phyloP scores from a whole-genome alignment of 805 yeast species.

The Zygosaccharomyces kombuchaensis region DNA sequence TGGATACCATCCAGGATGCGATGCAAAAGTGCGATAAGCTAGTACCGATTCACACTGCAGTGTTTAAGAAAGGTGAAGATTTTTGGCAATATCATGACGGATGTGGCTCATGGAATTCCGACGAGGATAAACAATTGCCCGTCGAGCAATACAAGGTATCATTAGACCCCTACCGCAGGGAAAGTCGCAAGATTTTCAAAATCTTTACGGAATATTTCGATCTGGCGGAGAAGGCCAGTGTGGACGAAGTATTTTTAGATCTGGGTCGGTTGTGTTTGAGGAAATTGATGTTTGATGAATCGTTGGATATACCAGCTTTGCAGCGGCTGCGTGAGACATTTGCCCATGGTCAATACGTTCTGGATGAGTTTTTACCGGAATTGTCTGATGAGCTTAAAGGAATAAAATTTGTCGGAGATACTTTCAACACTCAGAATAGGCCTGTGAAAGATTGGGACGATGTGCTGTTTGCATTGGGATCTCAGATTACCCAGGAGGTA shows the following conservation, averaged over 20 bases:
- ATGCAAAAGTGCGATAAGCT: constrained; percentile 69
- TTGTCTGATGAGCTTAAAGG: constrained; percentile 20
- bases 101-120: constrained; percentile 34
- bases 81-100: constrained; percentile 68
- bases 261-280: constrained; percentile 61
- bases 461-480: constrained; percentile 60
- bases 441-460: constrained; percentile 73
- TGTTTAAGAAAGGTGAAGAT: constrained; percentile 79
- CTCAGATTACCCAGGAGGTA: constrained; percentile 51
- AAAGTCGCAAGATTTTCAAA: constrained; percentile 71
- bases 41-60: constrained; percentile 87
- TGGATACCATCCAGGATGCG: constrained; percentile 70
- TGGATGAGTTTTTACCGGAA: constrained; percentile 26
- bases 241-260: constrained; percentile 89
- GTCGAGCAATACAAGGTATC: constrained; percentile 74
- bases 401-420: constrained; percentile 21
- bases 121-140: constrained; percentile 49
- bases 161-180: constrained; percentile 86
- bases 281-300: constrained; percentile 31
- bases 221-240: constrained; percentile 86
- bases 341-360: constrained; percentile 22
- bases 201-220: constrained; percentile 60
- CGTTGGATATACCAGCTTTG: constrained; percentile 3
- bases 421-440: constrained; percentile 16
- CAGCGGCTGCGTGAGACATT: constrained; percentile 20